Evolutionary conservation across 345 rosid genomes (phyloP), one percentile per base, ranked within the genome.

Genomic region (Lenwebbia sp.): DNA sequence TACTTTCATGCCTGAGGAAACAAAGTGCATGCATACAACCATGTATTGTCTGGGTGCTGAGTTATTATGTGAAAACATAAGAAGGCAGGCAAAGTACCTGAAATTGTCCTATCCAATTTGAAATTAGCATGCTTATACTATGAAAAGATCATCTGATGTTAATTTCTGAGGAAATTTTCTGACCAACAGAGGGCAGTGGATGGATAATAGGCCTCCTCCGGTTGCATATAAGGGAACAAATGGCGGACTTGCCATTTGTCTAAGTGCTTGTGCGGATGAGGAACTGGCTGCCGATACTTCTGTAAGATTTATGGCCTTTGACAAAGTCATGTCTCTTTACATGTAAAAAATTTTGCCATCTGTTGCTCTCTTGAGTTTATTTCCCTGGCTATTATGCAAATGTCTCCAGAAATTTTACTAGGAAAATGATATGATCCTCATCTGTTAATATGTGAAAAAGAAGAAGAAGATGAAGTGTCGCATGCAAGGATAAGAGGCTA

Each of bases 181-280:
- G 47, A 84, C 81, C 13, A 86, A 75, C 87, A 92, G 93, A 54
- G 83, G 54, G 22, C 82, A n/a, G 6, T 92, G 95, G 94, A 25
- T 52, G 49, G 85, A 89, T 41, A 87, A 85, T 40, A 44, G 49
- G 11, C 91, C 92, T 83, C 90, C 91, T 8, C 88, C 95, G 14
- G 92, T 91, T 37, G 90, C 30, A 5, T 8, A 13, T 28, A 92
- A 92, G 86, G 87, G 88, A 44, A 93, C 95, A 49, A 85, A n/a
- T 7, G 95, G 95, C 19, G 95, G 95, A 41, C 85, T 90, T 37
- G 94, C 93, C 33, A 90, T 93, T 30, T 90, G 91, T 56, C 82
- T 92, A 9, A 88, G 95, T 83, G 95, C 95, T 51, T 93, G 94
- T 70, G 87, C 87, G 7, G 93, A 93, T 84, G 82, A 84, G 11